These are phyloP conservation scores for Sclerotinia minor DNA, from an alignment of 2,329 filamentous ascomycete species.

Conservation along the genomic window DNA sequence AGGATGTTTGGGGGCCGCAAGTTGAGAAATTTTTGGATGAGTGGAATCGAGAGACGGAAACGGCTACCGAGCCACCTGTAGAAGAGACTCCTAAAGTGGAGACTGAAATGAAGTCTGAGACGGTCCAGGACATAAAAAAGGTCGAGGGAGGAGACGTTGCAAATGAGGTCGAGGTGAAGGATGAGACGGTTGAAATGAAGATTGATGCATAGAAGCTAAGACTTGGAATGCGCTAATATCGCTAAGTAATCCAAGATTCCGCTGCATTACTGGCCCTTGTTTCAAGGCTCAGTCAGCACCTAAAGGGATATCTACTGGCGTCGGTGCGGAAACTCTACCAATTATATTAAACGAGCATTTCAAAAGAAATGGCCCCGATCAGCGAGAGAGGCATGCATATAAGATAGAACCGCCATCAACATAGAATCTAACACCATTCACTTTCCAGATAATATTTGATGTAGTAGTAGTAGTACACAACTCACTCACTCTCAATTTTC, in stretches of 20 bases:
- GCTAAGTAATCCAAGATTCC: neutral
- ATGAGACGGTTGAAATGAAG: neutral
- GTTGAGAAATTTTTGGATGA: constrained; percentile 57
- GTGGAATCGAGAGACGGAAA: constrained; percentile 31
- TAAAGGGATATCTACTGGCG: neutral
- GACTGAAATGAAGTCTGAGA: neutral
- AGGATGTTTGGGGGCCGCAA: constrained; percentile 79
- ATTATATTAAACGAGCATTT: neutral
- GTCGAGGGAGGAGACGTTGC: neutral
- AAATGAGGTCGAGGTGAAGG: neutral
- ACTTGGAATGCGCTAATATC: neutral
- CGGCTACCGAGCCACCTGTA: neutral
- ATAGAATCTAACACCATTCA: neutral
- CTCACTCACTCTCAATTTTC: neutral
- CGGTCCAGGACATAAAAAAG: too few relatives aligned
- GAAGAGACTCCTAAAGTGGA: neutral
- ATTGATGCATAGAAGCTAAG: neutral
- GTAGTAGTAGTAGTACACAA: neutral
- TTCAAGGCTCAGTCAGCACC: neutral
- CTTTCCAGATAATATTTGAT: neutral
- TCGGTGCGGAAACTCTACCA: neutral
- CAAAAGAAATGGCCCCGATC: too few relatives aligned
- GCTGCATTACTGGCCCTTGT: neutral
- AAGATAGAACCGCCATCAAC: neutral
- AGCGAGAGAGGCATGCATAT: neutral